phyloP scores from a whole-genome alignment of 495 filamentous ascomycete species.

The Coniosporium apollinis region DNA sequence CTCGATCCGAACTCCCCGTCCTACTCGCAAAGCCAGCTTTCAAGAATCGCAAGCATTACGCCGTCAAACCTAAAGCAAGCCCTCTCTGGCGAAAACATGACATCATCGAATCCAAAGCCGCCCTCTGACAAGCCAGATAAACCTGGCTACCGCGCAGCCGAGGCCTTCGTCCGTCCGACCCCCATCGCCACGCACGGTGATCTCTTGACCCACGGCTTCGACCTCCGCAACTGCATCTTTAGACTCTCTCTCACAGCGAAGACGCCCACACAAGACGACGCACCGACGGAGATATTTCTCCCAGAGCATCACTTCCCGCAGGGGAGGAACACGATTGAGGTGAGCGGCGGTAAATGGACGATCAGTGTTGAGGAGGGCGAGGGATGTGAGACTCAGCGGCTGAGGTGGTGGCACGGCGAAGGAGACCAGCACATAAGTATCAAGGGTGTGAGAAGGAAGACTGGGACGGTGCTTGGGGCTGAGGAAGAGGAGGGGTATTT shows the following conservation, averaged over 20 bases:
- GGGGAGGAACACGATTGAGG: constrained; percentile 45
- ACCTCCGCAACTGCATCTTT: constrained; percentile 29
- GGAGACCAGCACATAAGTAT: constrained; percentile 70
- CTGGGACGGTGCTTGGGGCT: constrained; percentile 26
- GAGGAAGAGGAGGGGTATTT: constrained; percentile 48
- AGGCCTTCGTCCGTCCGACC: constrained; percentile 78
- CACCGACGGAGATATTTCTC: constrained; percentile 70
- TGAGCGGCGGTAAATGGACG: constrained; percentile 78
- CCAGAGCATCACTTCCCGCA: constrained; percentile 90
- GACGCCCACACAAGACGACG: constrained; percentile 30
- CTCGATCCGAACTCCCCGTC: constrained; percentile 37
- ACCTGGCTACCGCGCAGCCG: constrained; percentile 72
- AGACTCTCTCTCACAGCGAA: constrained; percentile 16
- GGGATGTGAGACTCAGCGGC: constrained; percentile 43
- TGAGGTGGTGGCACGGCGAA: constrained; percentile 81
- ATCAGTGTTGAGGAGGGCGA: constrained; percentile 55
- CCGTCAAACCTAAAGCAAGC: constrained; percentile 58
- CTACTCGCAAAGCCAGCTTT: constrained; percentile 37
- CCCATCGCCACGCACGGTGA: constrained; percentile 59
- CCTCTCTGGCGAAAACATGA: constrained; percentile 32
- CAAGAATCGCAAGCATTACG: constrained; percentile 31
- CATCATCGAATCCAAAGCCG: constrained; percentile 22
- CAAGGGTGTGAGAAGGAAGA: constrained; percentile 51
- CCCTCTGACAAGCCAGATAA: constrained; percentile 35
- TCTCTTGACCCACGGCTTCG: constrained; percentile 55